These are phyloP conservation scores for Arthroderma uncinatum DNA, from an alignment of 2,329 filamentous ascomycete species.

Conservation along the genomic window DNA sequence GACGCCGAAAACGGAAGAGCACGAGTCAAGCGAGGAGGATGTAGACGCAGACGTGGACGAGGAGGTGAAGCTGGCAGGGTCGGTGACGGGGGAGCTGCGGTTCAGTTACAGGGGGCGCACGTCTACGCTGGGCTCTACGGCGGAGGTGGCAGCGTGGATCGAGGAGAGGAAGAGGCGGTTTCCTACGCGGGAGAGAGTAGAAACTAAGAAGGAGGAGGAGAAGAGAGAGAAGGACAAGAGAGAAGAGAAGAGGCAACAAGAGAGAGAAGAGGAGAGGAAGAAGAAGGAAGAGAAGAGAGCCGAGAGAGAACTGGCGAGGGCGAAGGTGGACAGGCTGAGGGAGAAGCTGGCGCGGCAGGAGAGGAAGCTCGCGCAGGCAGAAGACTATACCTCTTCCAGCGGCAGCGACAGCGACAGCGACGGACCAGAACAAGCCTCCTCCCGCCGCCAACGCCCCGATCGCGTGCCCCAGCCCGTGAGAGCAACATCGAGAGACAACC, in stretches of 20 bases:
- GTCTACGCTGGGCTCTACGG: constrained; percentile 42
- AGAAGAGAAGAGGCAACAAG: constrained; percentile 29
- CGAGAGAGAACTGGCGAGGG: constrained; percentile 28
- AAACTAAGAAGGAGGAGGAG: constrained; percentile 55
- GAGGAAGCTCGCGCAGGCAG: constrained; percentile 35
- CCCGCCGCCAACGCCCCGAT: constrained; percentile 32
- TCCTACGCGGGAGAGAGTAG: constrained; percentile 61
- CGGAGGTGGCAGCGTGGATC: constrained; percentile 69
- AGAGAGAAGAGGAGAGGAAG: constrained; percentile 24
- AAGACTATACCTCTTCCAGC: constrained; percentile 31
- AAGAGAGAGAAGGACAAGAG: constrained; percentile 36
- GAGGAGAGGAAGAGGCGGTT: constrained; percentile 68
- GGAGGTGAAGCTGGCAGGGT: constrained; percentile 31
- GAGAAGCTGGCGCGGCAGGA: constrained; percentile 56
- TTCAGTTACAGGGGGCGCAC: constrained; percentile 49
- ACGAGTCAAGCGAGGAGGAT: constrained; percentile 37
- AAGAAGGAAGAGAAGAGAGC: constrained; percentile 19
- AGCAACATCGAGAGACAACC: constrained; percentile 27
- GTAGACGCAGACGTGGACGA: constrained; percentile 37
- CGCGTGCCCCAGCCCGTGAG: constrained; percentile 30
- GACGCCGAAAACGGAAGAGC: constrained; percentile 36
- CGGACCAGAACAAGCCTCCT: constrained; percentile 33
- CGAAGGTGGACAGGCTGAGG: constrained; percentile 33
- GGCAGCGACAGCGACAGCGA: background rate
- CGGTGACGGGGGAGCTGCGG: constrained; percentile 26